Evolutionary conservation across 2,329 filamentous ascomycete species (phyloP).

Genomic region (Aspergillus latus): DNA sequence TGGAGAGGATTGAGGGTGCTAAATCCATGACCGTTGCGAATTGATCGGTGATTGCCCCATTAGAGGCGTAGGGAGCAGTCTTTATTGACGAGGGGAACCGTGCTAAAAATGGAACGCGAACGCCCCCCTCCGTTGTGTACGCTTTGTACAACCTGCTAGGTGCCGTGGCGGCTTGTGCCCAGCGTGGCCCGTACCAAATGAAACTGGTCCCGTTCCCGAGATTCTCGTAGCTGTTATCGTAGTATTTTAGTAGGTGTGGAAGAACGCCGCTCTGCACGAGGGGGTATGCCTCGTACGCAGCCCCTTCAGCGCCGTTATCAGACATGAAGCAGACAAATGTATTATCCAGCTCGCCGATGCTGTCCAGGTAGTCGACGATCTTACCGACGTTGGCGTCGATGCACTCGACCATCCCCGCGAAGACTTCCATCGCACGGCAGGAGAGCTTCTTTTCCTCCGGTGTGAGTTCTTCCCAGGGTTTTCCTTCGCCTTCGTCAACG

Average conservation of each 20-base stretch:
- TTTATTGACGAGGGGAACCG: constrained; percentile 37
- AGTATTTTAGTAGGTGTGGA: constrained; percentile 57
- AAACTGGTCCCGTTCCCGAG: constrained; percentile 56
- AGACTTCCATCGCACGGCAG: constrained; percentile 59
- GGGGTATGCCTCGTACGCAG: constrained; percentile 58
- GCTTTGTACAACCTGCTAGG: constrained; percentile 52
- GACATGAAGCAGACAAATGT: constrained; percentile 65
- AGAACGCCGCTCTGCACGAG: constrained; percentile 57
- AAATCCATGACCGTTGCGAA: constrained; percentile 58
- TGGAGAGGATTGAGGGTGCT: constrained; percentile 46
- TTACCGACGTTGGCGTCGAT: constrained; percentile 63
- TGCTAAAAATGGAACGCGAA: constrained; percentile 55
- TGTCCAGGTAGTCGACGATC: constrained; percentile 56
- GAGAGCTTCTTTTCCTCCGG: constrained; percentile 43
- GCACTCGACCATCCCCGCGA: constrained; percentile 63
- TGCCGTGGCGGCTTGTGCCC: constrained; percentile 57
- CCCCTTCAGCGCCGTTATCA: constrained; percentile 63
- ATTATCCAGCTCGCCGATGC: constrained; percentile 61
- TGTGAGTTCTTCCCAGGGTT: constrained; percentile 38
- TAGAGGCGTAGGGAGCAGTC: constrained; percentile 23
- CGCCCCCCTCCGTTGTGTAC: constrained; percentile 52
- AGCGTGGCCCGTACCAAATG: constrained; percentile 61
- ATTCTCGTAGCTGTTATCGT: constrained; percentile 48
- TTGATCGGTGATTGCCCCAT: constrained; percentile 47
- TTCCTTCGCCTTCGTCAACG: constrained; percentile 51